Conservation (phyloP, 139 green algal genomes). For the Tetradesmus lagerheimii region DNA sequence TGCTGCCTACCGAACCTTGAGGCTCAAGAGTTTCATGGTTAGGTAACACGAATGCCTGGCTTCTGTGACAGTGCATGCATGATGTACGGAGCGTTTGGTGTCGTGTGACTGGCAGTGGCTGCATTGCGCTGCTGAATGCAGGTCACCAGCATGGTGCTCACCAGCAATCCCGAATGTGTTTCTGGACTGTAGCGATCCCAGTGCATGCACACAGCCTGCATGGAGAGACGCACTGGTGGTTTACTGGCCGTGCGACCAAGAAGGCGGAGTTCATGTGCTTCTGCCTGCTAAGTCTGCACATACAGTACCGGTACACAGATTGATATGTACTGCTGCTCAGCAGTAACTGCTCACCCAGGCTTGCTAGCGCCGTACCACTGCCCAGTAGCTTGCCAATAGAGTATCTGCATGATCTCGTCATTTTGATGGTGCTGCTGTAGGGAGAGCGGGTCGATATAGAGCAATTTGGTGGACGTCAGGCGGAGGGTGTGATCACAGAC, state of each 20-base stretch:
- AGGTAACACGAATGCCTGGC: too few relatives aligned
- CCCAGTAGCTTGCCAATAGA: background rate
- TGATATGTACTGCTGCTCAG: background rate
- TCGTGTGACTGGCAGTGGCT: background rate
- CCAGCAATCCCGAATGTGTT: background rate
- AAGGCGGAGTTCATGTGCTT: too few relatives aligned
- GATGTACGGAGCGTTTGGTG: too few relatives aligned
- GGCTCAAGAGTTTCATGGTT: too few relatives aligned
- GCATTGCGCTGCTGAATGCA: background rate
- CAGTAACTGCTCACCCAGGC: background rate
- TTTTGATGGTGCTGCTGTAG: background rate
- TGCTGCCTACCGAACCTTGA: too few relatives aligned
- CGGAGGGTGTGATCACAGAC: too few relatives aligned
- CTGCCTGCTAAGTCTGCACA: background rate
- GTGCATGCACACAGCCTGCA: background rate
- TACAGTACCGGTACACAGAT: too few relatives aligned
- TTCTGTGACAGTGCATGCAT: too few relatives aligned
- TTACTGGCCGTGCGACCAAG: background rate
- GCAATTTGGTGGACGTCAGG: too few relatives aligned
- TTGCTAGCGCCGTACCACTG: background rate
- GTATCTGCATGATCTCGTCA: background rate
- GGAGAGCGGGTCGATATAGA: background rate
- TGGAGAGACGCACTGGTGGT: too few relatives aligned
- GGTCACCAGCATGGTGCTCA: background rate
- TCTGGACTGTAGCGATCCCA: background rate